phyloP scores from a whole-genome alignment of 148 eudicot species.

The Dysphania ambrosioides region DNA sequence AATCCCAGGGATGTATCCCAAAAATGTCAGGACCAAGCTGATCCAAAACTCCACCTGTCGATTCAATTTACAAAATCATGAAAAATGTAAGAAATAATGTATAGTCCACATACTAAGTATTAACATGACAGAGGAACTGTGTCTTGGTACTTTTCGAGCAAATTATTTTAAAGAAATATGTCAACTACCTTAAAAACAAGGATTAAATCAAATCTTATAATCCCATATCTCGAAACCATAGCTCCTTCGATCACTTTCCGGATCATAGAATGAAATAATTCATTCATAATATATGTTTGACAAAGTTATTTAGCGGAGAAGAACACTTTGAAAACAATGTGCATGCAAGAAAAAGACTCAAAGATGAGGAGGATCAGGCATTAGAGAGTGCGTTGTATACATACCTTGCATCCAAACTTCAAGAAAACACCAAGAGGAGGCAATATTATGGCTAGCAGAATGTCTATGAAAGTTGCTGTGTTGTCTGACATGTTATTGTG shows the following conservation, averaged over 20 bases:
- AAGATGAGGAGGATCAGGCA: neutral
- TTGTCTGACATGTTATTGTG: too few relatives aligned
- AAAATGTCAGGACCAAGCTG: conserved; percentile 19
- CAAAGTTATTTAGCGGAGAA: too few relatives aligned
- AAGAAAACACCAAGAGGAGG: conserved; percentile 51
- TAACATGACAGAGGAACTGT: too few relatives aligned
- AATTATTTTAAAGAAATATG: too few relatives aligned
- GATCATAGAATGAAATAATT: too few relatives aligned
- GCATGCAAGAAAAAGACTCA: neutral
- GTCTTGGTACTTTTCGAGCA: too few relatives aligned
- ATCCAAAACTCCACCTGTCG: conserved; percentile 31
- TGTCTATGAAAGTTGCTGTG: conserved; percentile 35
- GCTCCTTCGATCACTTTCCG: neutral
- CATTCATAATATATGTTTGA: too few relatives aligned
- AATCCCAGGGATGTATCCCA: conserved; percentile 30
- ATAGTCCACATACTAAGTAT: too few relatives aligned
- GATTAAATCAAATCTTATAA: neutral
- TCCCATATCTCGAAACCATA: neutral
- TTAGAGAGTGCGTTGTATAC: too few relatives aligned
- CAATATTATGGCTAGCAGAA: conserved; percentile 37
- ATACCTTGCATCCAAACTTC: conserved; percentile 38
- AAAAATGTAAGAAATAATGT: neutral
- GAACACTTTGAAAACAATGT: too few relatives aligned
- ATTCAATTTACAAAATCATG: neutral
- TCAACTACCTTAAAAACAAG: too few relatives aligned